These are phyloP conservation scores for Dittrichia graveolens DNA, from an alignment of 129 eudicot genomes.

Conservation along the genomic window DNA sequence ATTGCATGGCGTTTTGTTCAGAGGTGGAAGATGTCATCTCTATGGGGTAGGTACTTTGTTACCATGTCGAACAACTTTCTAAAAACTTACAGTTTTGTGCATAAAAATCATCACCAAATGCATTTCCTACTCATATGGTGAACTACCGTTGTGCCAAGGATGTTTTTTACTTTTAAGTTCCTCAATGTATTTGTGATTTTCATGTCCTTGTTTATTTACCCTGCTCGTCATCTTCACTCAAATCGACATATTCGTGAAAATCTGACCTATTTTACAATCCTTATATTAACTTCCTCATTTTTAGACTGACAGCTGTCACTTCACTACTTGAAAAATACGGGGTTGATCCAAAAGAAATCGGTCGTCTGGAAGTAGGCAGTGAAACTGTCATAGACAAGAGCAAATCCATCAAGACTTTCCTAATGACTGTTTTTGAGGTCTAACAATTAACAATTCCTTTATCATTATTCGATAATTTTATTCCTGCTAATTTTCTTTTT, in stretches of 20 bases:
- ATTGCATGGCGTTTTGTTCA: slow-evolving; percentile 90
- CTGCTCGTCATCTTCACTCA: neutral
- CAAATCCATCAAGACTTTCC: slow-evolving; percentile 89
- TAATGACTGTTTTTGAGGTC: slow-evolving; percentile 88
- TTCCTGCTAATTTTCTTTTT: neutral
- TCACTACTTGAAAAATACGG: slow-evolving; percentile 78
- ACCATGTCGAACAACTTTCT: no score
- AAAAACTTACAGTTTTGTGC: no score
- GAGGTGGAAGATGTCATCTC: slow-evolving; percentile 98
- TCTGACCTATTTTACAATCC: neutral
- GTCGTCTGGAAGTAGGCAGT: slow-evolving; percentile 90
- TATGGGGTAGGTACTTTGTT: slow-evolving; percentile 58
- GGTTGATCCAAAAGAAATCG: slow-evolving; percentile 78
- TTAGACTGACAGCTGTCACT: slow-evolving; percentile 85
- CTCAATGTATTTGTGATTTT: neutral
- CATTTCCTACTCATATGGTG: neutral
- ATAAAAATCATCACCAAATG: neutral
- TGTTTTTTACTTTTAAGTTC: neutral
- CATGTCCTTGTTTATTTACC: neutral
- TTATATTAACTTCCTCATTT: slow-evolving; percentile 20
- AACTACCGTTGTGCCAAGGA: neutral
- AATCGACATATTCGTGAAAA: neutral
- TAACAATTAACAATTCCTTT: slow-evolving; percentile 16
- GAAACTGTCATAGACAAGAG: slow-evolving; percentile 94
- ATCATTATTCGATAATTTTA: neutral